Base-by-base conservation (phyloP, 2,329 filamentous ascomycete species). In the Diplocarpon mali region DNA sequence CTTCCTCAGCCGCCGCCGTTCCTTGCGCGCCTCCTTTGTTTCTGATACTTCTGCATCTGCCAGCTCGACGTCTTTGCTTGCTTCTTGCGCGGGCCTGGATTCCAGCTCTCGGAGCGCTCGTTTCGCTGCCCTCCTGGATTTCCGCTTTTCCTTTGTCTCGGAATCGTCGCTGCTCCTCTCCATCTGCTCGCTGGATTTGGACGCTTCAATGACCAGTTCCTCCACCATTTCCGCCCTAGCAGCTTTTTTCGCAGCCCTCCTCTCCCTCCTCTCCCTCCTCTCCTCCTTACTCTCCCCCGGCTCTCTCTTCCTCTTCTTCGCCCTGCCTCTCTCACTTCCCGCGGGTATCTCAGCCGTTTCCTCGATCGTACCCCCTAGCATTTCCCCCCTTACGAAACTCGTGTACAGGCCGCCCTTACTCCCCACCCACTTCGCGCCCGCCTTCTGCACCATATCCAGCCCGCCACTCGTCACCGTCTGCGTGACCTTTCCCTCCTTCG, bases 311-410 rank as follows among this genome's bases (percentile, higher is more conserved):
- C 47, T 54, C 58, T 40, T 57, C 62, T 59, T 53, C 10, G 54
- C 37, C 24, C 28, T 52, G 38, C 35, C 39, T 29, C 38, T 40
- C n/a, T 41, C 38, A 32, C 8, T n/a, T 7, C 38, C 29, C 11
- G n/a, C 10, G n/a, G n/a, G n/a, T 13, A 15, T 52, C 35, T 54
- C 47, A 36, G 35, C 50, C 24, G 54, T 55, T 38, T 55, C 45
- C 7, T 43, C 49, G 41, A 86, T 64, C 2, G 87, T 93, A 2
- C 89, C 88, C 34, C 76, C 70, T 45, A 96, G 69, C 16, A 78
- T 69, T 44, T 88, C 84, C 8, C 92, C 92, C 51, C 76, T 78
- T 17, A 96, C 86, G 61, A 98, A 96, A 40, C 79, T 82, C 8
- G 80, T 76, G 61, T 95, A 95, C 7, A 96, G 68, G 1, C 59